A percentile compares a stretch with the other conserved stretches of the same genome.
phyloP scores from a whole-genome alignment of 2,329 filamentous ascomycete genomes.

The Microcyclospora pomicola region DNA sequence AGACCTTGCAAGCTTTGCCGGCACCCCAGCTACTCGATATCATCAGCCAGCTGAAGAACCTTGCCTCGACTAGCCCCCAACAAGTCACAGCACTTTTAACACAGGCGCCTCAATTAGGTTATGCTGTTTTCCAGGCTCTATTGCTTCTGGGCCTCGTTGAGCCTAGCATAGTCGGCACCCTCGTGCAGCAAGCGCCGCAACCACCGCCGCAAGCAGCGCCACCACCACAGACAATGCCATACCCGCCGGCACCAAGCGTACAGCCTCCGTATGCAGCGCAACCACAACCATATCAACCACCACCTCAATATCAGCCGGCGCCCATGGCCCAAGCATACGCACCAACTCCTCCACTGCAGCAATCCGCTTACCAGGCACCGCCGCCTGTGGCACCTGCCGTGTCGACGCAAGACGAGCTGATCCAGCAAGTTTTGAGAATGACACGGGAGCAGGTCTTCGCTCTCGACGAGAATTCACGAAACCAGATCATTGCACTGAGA shows the following conservation, averaged over 20 bases:
- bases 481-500: conserved; percentile 66
- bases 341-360: conserved; percentile 32
- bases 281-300: conserved; percentile 8
- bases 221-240: conserved; percentile 14
- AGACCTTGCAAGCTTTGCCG: conserved; percentile 74
- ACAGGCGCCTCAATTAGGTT: conserved; percentile 82
- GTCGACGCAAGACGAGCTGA: conserved; percentile 53
- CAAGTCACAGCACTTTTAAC: conserved; percentile 76
- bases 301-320: conserved; percentile 36
- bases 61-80: conserved; percentile 67
- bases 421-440: conserved; percentile 70
- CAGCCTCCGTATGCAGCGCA: conserved; percentile 11
- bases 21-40: conserved; percentile 85
- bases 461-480: conserved; percentile 48
- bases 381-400: conserved; percentile 25
- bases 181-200: conserved; percentile 46
- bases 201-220: conserved; percentile 16
- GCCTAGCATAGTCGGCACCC: conserved; percentile 63
- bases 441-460: conserved; percentile 67
- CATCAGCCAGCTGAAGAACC: conserved; percentile 81
- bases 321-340: conserved; percentile 32
- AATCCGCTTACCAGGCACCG: conserved; percentile 26
- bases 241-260: conserved; percentile 20
- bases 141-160: conserved; percentile 88
- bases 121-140: conserved; percentile 88